These are phyloP conservation scores for Botrytis galanthina DNA, from an alignment of 2,329 filamentous ascomycete species.

Conservation along the genomic window DNA sequence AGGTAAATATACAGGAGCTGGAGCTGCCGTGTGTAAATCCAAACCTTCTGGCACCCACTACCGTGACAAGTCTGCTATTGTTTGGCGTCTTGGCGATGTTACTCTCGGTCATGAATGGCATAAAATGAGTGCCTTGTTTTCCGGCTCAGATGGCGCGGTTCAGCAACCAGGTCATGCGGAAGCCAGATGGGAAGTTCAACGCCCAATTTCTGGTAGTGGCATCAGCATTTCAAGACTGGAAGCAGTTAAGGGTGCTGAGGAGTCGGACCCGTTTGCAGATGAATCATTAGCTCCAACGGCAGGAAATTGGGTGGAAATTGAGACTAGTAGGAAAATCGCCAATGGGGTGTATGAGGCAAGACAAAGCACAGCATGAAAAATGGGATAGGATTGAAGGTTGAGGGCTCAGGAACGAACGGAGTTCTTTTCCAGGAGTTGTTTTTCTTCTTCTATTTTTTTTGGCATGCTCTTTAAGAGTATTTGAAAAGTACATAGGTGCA, in stretches of 20 bases:
- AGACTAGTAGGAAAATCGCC: conserved; percentile 64
- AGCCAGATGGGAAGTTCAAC: conserved; percentile 71
- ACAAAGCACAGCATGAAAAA: neutral
- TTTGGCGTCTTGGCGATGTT: conserved; percentile 78
- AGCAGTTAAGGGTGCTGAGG: conserved; percentile 52
- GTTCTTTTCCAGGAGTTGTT: neutral
- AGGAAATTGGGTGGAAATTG: conserved; percentile 63
- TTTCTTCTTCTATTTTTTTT: neutral
- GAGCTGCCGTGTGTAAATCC: conserved; percentile 66
- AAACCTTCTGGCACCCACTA: conserved; percentile 79
- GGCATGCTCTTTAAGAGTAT: neutral
- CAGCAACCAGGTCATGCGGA: conserved; percentile 76
- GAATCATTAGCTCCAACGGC: conserved; percentile 43
- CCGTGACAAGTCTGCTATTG: conserved; percentile 72
- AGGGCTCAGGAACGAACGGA: neutral
- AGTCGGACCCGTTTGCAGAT: conserved; percentile 67
- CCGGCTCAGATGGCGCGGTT: conserved; percentile 66
- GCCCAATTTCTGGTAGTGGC: conserved; percentile 53
- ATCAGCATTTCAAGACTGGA: conserved; percentile 62
- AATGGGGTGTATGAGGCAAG: conserved; percentile 68
- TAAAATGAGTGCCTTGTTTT: conserved; percentile 81
- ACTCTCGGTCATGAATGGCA: conserved; percentile 57
- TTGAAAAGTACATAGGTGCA: conserved; percentile 5
- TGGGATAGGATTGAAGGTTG: neutral
- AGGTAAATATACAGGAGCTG: conserved; percentile 66